Conservation (phyloP, 2,329 filamentous ascomycete genomes). For the Colletotrichum tofieldiae region DNA sequence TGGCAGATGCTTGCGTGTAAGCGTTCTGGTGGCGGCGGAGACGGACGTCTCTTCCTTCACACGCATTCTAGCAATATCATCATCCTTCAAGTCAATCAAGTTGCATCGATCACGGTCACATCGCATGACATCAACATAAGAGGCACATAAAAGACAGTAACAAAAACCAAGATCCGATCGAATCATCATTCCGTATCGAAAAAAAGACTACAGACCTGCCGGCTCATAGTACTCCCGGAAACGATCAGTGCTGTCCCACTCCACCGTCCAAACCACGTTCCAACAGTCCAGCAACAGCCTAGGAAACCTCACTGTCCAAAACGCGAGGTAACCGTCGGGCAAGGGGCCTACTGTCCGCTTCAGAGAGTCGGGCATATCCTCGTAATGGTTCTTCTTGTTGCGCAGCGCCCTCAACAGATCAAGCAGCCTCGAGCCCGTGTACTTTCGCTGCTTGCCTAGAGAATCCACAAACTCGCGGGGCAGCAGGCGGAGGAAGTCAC, state of each 20-base stretch:
- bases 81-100: neutral
- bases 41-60: neutral
- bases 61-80: neutral
- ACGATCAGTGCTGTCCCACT: slow-evolving; percentile 74
- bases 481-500: slow-evolving; percentile 84
- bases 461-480: slow-evolving; percentile 89
- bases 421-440: slow-evolving; percentile 86
- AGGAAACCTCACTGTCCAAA: slow-evolving; percentile 88
- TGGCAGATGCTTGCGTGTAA: neutral
- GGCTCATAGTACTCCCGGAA: slow-evolving; percentile 82
- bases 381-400: slow-evolving; percentile 98
- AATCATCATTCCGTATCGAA: neutral
- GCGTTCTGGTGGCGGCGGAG: too few species aligned
- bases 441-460: slow-evolving; percentile 94
- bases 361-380: slow-evolving; percentile 90
- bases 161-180: neutral
- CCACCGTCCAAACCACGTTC: slow-evolving; percentile 78
- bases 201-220: slow-evolving; percentile 50
- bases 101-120: neutral
- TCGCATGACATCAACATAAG: neutral
- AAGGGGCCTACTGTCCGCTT: slow-evolving; percentile 79
- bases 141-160: too few species aligned
- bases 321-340: slow-evolving; percentile 85
- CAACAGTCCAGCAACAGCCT: slow-evolving; percentile 85
- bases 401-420: slow-evolving; percentile 90